Evolutionary conservation across 2,329 filamentous ascomycete genomes (phyloP), one percentile per base, ranked within the genome.

Genomic region (Trichoderma oligosporum): DNA sequence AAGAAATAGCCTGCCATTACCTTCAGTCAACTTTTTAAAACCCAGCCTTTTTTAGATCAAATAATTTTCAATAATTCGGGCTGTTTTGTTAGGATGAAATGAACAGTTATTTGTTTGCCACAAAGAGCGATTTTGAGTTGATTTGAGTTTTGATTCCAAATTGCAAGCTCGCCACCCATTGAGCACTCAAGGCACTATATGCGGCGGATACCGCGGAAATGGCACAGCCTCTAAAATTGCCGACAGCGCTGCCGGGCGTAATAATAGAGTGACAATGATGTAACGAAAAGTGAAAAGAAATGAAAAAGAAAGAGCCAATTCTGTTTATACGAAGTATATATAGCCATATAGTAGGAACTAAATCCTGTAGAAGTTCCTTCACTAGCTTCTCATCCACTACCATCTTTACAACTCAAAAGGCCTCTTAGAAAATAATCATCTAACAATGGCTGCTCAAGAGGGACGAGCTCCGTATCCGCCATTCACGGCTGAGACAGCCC

Each of bases 401-500:
- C 12, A 14, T n/a, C 16, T 22, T 6, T 16, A 38, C 29, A 36
- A 12, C 16, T 54, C 29, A 29, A 22, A 22, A 27, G 8, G 11
- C 8, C 6, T 9, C 11, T 54, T 11, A 22, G 29, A n/a, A 1
- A 22, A 18, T 16, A n/a, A 33, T 2, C 27, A 29, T 44, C 16
- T 44, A 25, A 53, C 18, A 33, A 54, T 54, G 47, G 48, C 48
- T 11, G 41, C 41, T 14, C 38, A 58, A 31, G 57, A 68, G 38
- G 62, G 61, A 42, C 62, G 60, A 58, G 64, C 78, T 2, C 82
- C 81, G 0, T 75, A 77, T 41, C 90, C 91, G 4, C 90, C 90
- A 0, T 95, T 91, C 69, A 93, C 84, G 2, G 73, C 73, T 29
- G 86, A 89, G 67, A 86, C 84, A 1, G 91, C 91, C 2, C 75